phyloP scores from a whole-genome alignment of 345 rosid species.

The Acer negundo region DNA sequence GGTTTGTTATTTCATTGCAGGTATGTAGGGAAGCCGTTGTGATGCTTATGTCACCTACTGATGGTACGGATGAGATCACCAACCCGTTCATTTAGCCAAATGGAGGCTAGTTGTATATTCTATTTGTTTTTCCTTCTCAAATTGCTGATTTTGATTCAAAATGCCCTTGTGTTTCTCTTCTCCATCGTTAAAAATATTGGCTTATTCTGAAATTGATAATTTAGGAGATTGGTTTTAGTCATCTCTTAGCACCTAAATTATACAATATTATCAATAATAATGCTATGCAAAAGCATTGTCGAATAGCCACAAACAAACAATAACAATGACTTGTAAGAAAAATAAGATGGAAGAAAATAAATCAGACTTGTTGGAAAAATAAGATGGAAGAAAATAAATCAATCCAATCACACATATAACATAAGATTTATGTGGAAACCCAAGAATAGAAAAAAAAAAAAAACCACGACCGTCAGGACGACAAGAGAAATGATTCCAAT shows the following conservation, averaged over 20 bases:
- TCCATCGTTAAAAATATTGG: neutral
- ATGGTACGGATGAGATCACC: conserved; percentile 97
- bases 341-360: no score
- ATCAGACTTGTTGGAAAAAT: no score
- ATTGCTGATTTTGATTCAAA: neutral
- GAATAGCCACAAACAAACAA: no score
- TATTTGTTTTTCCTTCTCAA: neutral
- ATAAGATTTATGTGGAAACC: no score
- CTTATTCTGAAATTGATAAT: neutral
- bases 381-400: no score
- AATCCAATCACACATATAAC: no score
- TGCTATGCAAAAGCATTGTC: no score
- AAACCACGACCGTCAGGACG: no score
- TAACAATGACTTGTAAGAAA: no score
- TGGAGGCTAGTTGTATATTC: conserved; percentile 54
- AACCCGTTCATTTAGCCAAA: conserved; percentile 89
- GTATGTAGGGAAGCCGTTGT: conserved; percentile 96
- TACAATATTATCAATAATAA: no score
- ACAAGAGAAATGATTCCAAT: no score
- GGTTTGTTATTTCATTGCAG: conserved; percentile 38
- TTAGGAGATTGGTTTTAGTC: conserved; percentile 1
- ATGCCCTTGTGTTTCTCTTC: neutral
- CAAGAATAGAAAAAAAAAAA: no score
- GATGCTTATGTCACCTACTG: conserved; percentile 96
- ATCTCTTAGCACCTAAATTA: neutral